Evolutionary conservation across 1,139 yeast genomes (phyloP).

Genomic region (Debaryomyces coudertii): DNA sequence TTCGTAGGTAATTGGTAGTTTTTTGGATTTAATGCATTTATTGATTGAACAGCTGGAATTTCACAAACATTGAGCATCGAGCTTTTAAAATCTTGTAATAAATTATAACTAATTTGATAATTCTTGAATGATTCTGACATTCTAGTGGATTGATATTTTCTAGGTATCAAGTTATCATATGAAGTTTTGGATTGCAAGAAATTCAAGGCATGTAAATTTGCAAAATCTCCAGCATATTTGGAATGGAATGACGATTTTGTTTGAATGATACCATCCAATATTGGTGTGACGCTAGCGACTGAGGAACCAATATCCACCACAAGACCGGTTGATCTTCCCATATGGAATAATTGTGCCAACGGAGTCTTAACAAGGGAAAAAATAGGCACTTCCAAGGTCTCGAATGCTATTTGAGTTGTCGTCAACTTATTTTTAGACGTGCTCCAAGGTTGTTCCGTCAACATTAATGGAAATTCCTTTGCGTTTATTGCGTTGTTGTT

Average conservation of each 20-base stretch:
- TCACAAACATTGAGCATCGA: constrained; percentile 41
- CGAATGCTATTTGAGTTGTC: constrained; percentile 66
- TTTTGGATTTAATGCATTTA: constrained; percentile 23
- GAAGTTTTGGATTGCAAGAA: constrained; percentile 37
- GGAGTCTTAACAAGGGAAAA: constrained; percentile 73
- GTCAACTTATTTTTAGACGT: constrained; percentile 53
- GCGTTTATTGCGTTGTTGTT: constrained; percentile 45
- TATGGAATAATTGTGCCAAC: constrained; percentile 66
- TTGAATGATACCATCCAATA: constrained; percentile 69
- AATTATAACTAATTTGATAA: constrained; percentile 45
- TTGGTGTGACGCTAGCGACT: constrained; percentile 66
- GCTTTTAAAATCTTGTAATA: constrained; percentile 53
- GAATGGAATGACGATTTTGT: constrained; percentile 62
- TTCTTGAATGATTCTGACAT: constrained; percentile 50
- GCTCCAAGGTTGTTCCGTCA: constrained; percentile 69
- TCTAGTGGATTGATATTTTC: constrained; percentile 21
- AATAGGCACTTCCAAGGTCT: constrained; percentile 64
- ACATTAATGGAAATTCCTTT: constrained; percentile 61
- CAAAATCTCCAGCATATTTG: constrained; percentile 70
- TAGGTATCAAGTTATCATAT: constrained; percentile 34
- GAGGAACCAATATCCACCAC: constrained; percentile 71
- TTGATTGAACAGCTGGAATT: constrained; percentile 20
- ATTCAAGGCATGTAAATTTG: constrained; percentile 56
- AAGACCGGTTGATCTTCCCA: constrained; percentile 68
- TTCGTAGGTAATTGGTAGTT: constrained; percentile 55